These are phyloP conservation scores for Tulasnella sp. DNA, from an alignment of 768 basidiomycete genomes.

Conservation along the genomic window DNA sequence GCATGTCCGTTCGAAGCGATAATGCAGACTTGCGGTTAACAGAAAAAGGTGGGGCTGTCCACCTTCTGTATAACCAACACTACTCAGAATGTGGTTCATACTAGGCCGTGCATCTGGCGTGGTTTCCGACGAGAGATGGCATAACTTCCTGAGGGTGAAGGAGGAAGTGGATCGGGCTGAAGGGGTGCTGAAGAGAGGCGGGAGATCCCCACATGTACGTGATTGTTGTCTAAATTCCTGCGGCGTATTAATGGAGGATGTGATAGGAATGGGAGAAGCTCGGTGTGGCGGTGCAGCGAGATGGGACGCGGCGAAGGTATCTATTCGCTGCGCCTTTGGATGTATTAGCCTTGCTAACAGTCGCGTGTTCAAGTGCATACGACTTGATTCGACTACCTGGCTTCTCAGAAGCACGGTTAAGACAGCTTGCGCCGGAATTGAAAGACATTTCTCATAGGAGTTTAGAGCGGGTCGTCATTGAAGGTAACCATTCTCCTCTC, in stretches of 20 bases:
- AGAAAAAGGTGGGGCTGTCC: not conserved
- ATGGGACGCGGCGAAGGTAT: constrained; percentile 37
- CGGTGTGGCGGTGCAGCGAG: constrained; percentile 33
- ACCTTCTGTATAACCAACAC: not conserved
- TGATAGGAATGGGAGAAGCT: constrained; percentile 32
- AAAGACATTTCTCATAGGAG: constrained; percentile 37
- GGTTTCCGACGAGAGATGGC: constrained; percentile 36
- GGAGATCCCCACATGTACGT: constrained; percentile 35
- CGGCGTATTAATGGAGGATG: not conserved
- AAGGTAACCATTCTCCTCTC: constrained; percentile 37
- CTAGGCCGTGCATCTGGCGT: constrained; percentile 34
- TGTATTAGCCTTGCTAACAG: constrained; percentile 1
- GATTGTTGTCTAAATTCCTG: not conserved
- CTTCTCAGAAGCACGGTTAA: constrained; percentile 36
- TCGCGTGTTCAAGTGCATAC: constrained; percentile 43
- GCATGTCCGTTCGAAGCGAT: not conserved
- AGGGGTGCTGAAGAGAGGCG: constrained; percentile 27
- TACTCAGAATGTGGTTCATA: not conserved
- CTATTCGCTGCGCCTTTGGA: not conserved
- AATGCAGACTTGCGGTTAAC: not conserved
- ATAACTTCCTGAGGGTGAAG: constrained; percentile 26
- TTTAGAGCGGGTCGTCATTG: constrained; percentile 51
- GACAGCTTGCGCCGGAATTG: constrained; percentile 38
- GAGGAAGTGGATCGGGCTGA: constrained; percentile 27
- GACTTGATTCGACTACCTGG: constrained; percentile 54